phyloP scores from a whole-genome alignment of 2,329 filamentous ascomycete genomes.

The Coniella vitis region DNA sequence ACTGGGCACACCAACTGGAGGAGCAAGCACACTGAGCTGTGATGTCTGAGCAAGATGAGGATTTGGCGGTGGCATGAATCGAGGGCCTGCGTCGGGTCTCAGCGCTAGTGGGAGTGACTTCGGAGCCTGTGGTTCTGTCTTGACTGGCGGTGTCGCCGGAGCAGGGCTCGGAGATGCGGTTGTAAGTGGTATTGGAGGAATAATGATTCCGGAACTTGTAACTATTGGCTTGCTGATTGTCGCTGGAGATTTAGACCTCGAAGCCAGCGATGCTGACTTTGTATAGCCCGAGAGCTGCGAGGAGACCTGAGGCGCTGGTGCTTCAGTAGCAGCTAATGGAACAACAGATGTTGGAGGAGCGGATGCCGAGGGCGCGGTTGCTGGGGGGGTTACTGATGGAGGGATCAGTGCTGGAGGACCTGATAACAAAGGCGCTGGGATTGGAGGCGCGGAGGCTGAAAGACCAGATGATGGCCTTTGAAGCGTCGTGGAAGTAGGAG shows the following conservation, averaged over 20 bases:
- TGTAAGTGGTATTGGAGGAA: conserved; percentile 1
- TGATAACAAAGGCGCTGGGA: conserved; percentile 13
- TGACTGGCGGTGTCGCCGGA: conserved; percentile 2
- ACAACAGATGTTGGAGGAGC: conserved; percentile 8
- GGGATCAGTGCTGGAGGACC: background rate
- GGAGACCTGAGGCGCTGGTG: conserved; percentile 16
- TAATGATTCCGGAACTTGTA: background rate
- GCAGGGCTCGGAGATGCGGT: conserved; percentile 1
- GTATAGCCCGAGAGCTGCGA: conserved; percentile 19
- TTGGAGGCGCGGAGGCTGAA: background rate
- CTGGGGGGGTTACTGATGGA: background rate
- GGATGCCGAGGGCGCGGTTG: background rate
- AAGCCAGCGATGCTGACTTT: conserved; percentile 11
- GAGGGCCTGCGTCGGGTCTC: conserved; percentile 12
- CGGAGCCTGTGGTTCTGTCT: conserved; percentile 10
- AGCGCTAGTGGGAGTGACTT: conserved; percentile 11
- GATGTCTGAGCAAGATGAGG: conserved; percentile 11
- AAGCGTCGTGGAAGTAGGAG: background rate
- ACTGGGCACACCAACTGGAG: conserved; percentile 19
- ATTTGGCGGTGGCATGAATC: conserved; percentile 16
- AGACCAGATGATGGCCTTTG: conserved; percentile 12
- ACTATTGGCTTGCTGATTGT: background rate
- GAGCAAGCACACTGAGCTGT: conserved; percentile 20
- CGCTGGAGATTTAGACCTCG: conserved; percentile 7
- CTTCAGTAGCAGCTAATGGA: conserved; percentile 7